Percentiles rank a stretch among this genome's conserved stretches.
These are phyloP conservation scores for Aspergillus glaucus DNA, from an alignment of 2,329 filamentous ascomycete genomes.

Conservation along the genomic window DNA sequence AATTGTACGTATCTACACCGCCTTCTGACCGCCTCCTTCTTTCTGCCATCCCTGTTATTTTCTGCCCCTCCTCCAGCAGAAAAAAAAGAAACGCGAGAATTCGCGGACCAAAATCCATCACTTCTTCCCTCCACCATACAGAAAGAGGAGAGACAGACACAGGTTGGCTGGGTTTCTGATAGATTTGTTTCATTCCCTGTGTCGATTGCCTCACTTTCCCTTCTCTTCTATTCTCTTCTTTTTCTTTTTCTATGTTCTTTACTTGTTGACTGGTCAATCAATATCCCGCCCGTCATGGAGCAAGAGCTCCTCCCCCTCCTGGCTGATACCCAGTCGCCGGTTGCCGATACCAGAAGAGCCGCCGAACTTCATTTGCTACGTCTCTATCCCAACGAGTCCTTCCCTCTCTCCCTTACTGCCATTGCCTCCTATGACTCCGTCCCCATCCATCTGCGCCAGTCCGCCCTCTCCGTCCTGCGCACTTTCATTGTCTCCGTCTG, in stretches of 20 bases:
- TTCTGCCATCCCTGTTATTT: conserved; percentile 3
- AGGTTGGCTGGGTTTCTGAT: neutral
- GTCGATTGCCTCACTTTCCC: conserved; percentile 2
- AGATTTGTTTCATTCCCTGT: neutral
- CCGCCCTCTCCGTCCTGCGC: conserved; percentile 72
- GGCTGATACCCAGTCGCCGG: conserved; percentile 73
- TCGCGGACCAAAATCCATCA: conserved; percentile 1
- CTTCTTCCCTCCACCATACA: no score
- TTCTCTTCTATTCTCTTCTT: conserved; percentile 5
- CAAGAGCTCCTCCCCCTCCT: conserved; percentile 85
- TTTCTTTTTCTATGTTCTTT: no score
- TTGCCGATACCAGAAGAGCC: conserved; percentile 70
- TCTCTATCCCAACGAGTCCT: conserved; percentile 62
- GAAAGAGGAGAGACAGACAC: neutral
- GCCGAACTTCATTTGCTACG: conserved; percentile 78
- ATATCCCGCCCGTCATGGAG: conserved; percentile 58
- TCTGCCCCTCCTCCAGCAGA: conserved; percentile 10
- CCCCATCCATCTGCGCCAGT: conserved; percentile 69
- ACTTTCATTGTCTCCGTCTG: conserved; percentile 80
- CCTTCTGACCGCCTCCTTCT: conserved; percentile 13
- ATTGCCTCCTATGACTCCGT: conserved; percentile 73
- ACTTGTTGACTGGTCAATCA: neutral
- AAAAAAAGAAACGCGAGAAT: conserved; percentile 9
- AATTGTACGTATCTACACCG: neutral
- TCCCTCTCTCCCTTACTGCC: conserved; percentile 71